These are phyloP conservation scores for Ogataea siamensis DNA, from an alignment of 805 yeast genomes.

Conservation along the genomic window DNA sequence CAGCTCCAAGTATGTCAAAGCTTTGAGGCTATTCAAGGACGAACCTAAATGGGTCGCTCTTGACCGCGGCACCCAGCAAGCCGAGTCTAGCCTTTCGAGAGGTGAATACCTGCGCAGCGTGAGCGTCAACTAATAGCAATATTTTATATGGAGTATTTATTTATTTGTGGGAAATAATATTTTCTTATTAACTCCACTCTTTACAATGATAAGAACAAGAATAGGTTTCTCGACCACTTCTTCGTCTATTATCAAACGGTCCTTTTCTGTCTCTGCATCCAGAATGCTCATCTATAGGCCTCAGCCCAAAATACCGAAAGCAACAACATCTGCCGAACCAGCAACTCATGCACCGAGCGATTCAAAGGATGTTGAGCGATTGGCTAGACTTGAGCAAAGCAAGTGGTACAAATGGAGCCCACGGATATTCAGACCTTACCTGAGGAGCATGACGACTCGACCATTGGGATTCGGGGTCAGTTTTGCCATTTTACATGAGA, in stretches of 20 bases:
- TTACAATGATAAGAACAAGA: background rate
- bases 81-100: conserved; percentile 47
- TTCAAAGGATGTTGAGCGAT: conserved; percentile 23
- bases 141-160: conserved; percentile 1
- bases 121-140: conserved; percentile 4
- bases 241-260: background rate
- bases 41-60: conserved; percentile 96
- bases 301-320: conserved; percentile 21
- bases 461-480: conserved; percentile 42
- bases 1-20: conserved; percentile 59
- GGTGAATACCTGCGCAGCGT: conserved; percentile 42
- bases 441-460: conserved; percentile 30
- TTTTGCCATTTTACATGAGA: conserved; percentile 50
- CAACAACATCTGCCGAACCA: background rate
- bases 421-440: conserved; percentile 31
- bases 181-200: conserved; percentile 1
- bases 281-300: conserved; percentile 25
- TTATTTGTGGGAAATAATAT: background rate
- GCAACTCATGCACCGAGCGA: conserved; percentile 16
- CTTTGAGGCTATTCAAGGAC: conserved; percentile 82
- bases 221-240: background rate
- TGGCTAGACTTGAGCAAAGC: conserved; percentile 27
- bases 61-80: conserved; percentile 43
- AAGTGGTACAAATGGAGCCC: conserved; percentile 34
- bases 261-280: conserved; percentile 5